phyloP scores from a whole-genome alignment of 1,284 basidiomycete species.

The Amylostereum areolatum region DNA sequence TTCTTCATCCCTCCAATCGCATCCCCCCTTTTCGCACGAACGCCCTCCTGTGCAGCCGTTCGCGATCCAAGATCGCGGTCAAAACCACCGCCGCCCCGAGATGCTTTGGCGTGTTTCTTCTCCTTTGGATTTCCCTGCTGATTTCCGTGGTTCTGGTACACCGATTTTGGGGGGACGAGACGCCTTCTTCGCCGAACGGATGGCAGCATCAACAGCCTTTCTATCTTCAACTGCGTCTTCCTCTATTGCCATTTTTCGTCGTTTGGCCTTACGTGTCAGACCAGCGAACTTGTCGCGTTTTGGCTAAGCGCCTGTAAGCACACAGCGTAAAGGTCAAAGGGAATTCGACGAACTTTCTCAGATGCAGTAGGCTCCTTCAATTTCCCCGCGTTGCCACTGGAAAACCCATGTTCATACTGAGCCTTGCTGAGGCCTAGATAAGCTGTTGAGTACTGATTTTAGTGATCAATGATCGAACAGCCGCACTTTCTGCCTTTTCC shows the following conservation, averaged over 20 bases:
- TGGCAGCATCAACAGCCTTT: conserved; percentile 61
- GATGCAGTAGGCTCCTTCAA: conserved; percentile 19
- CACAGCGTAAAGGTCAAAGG: conserved; percentile 7
- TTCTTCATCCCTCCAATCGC: conserved; percentile 42
- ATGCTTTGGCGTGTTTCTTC: conserved; percentile 15
- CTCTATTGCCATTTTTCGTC: conserved; percentile 81
- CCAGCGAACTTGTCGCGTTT: conserved; percentile 82
- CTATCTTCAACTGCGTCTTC: conserved; percentile 62
- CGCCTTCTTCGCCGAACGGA: conserved; percentile 82
- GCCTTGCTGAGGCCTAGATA: conserved; percentile 64
- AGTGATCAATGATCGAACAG: not conserved
- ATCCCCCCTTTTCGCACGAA: conserved; percentile 32
- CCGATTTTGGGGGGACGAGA: conserved; percentile 53
- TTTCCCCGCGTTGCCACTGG: conserved; percentile 16
- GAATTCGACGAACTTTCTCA: conserved; percentile 22
- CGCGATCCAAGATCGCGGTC: conserved; percentile 28
- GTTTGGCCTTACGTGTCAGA: conserved; percentile 76
- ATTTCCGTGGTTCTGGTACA: conserved; percentile 21
- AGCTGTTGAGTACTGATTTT: not conserved
- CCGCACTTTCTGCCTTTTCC: conserved; percentile 68
- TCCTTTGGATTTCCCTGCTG: conserved; percentile 17
- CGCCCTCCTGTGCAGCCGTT: conserved; percentile 23
- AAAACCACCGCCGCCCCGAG: conserved; percentile 19
- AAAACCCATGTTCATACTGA: conserved; percentile 57
- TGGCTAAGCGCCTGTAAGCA: conserved; percentile 36